Conservation (phyloP, 495 filamentous ascomycete species). For the Penicillium cinerascens region DNA sequence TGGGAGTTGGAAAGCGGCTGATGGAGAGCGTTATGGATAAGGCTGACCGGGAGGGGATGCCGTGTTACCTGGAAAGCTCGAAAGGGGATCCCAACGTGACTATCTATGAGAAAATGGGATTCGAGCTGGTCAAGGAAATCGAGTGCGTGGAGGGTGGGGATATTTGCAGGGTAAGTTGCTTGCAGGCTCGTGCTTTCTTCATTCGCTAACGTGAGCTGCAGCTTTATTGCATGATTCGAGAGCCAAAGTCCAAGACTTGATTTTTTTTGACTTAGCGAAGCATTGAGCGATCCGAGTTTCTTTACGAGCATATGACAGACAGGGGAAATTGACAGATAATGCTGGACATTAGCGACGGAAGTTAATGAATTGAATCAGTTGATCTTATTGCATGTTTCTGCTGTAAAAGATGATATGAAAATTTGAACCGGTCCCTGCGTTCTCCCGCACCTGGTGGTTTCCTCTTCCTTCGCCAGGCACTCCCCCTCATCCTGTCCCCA, state of each 20-base stretch:
- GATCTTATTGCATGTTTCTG: too few species aligned
- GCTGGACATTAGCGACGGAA: neutral
- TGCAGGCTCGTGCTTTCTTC: neutral
- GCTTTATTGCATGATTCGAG: slow-evolving; percentile 30
- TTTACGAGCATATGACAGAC: neutral
- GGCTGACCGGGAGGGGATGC: slow-evolving; percentile 57
- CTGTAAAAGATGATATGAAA: too few species aligned
- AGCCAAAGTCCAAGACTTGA: slow-evolving; percentile 17
- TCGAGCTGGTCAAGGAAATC: slow-evolving; percentile 58
- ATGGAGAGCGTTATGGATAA: slow-evolving; percentile 54
- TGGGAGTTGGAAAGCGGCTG: slow-evolving; percentile 56
- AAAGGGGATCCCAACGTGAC: slow-evolving; percentile 58
- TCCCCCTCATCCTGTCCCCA: too few species aligned
- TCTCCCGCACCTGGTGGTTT: too few species aligned
- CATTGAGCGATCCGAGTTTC: neutral
- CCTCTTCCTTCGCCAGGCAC: too few species aligned
- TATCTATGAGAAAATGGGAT: slow-evolving; percentile 66
- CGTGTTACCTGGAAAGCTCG: slow-evolving; percentile 64
- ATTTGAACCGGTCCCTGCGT: too few species aligned
- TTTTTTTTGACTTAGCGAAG: neutral
- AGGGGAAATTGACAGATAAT: neutral
- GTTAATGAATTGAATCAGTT: neutral
- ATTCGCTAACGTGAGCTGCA: slow-evolving; percentile 6
- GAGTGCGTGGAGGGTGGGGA: slow-evolving; percentile 58
- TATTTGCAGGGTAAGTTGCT: slow-evolving; percentile 32